A percentile compares a stretch with the other conserved stretches of the same genome.
Evolutionary conservation across 176 grass and related monocot genomes (phyloP).

Genomic region (Tuctoria greenei): DNA sequence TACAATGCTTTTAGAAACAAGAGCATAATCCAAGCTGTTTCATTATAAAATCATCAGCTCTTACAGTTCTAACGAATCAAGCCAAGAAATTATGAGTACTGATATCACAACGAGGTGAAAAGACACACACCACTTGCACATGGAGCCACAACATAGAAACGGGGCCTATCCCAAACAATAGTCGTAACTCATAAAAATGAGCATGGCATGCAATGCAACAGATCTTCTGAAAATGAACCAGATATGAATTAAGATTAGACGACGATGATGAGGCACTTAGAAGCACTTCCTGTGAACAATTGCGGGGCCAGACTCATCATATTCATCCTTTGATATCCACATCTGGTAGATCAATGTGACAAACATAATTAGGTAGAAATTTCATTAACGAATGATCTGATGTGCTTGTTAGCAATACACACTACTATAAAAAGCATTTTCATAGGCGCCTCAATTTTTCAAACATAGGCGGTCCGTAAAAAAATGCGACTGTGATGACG

Average conservation of each 20-base stretch:
- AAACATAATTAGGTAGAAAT: too few species aligned
- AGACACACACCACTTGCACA: neutral
- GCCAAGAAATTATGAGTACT: slow-evolving; percentile 34
- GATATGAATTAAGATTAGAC: slow-evolving; percentile 25
- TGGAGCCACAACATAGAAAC: slow-evolving; percentile 10
- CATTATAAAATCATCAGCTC: slow-evolving; percentile 35
- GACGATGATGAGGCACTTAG: slow-evolving; percentile 23
- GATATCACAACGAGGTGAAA: slow-evolving; percentile 14
- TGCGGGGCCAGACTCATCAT: too few species aligned
- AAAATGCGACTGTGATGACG: too few species aligned
- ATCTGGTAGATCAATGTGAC: too few species aligned
- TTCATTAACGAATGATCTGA: too few species aligned
- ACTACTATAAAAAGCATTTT: too few species aligned
- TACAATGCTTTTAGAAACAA: neutral
- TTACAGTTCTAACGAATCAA: slow-evolving; percentile 38
- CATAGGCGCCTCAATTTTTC: too few species aligned
- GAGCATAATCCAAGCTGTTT: slow-evolving; percentile 1
- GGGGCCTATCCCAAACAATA: neutral
- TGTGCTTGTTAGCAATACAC: too few species aligned
- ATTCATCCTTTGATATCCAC: too few species aligned
- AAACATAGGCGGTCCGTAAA: too few species aligned
- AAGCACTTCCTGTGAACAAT: slow-evolving; percentile 88
- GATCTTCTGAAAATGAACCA: slow-evolving; percentile 33
- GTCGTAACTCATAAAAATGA: slow-evolving; percentile 23
- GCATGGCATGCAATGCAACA: slow-evolving; percentile 43